Evolutionary conservation across 208 protist genomes (phyloP).

Genomic region (Wallacemonas sp.): DNA sequence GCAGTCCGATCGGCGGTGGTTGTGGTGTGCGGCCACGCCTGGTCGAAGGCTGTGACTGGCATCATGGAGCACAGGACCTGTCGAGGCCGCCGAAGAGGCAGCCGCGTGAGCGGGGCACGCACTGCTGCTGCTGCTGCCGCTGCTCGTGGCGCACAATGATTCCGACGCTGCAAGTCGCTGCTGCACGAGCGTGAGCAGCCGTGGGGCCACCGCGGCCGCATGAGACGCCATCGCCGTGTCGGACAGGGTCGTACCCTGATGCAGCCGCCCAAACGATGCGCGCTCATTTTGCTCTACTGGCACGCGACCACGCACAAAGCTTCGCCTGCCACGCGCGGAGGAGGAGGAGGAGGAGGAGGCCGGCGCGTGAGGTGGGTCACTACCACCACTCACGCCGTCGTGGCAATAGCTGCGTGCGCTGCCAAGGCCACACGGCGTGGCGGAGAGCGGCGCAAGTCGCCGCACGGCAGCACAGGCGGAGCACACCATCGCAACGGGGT

Average conservation of each 20-base stretch:
- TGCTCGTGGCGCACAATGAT: constrained; percentile 1
- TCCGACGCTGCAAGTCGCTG: constrained; percentile 1
- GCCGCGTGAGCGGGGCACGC: too few species aligned
- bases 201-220: not conserved
- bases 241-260: too few species aligned
- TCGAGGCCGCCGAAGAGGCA: not conserved
- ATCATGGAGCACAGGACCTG: not conserved
- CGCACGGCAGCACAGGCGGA: too few species aligned
- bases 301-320: not conserved
- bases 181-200: constrained; percentile 6
- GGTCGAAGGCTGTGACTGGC: not conserved
- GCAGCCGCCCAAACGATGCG: too few species aligned
- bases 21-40: not conserved
- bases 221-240: not conserved
- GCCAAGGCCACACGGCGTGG: too few species aligned
- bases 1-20: not conserved
- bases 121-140: too few species aligned
- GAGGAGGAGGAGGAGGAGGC: not conserved
- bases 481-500: too few species aligned
- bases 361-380: not conserved
- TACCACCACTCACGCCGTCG: too few species aligned
- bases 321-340: not conserved
- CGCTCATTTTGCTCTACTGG: not conserved
- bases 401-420: too few species aligned
- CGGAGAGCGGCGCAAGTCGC: too few species aligned